phyloP scores from a whole-genome alignment of 352 stramenopile genomes.

The Phytophthora sp. region DNA sequence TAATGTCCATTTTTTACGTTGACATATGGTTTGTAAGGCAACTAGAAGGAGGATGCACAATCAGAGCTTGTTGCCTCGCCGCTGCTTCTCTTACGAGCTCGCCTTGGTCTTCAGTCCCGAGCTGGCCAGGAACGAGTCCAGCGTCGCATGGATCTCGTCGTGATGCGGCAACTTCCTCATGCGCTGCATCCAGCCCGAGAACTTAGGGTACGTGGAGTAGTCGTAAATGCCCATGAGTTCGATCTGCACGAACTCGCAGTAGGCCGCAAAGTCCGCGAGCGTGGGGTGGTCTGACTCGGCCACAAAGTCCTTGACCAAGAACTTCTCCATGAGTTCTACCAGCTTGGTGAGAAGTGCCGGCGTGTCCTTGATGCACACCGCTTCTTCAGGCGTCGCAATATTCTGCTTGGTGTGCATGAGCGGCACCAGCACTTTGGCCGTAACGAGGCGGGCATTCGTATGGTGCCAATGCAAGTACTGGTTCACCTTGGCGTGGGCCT shows the following conservation, averaged over 20 bases:
- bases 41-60: too few species aligned
- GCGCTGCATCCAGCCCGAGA: slow-evolving; percentile 34
- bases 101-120: slow-evolving; percentile 33
- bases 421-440: slow-evolving; percentile 48
- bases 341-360: slow-evolving; percentile 31
- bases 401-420: slow-evolving; percentile 36
- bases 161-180: slow-evolving; percentile 43
- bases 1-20: too few species aligned
- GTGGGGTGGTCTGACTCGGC: slow-evolving; percentile 39
- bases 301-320: slow-evolving; percentile 36
- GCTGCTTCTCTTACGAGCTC: slow-evolving; percentile 13
- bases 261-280: slow-evolving; percentile 49
- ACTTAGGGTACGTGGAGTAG: slow-evolving; percentile 35
- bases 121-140: slow-evolving; percentile 42
- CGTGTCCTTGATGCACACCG: slow-evolving; percentile 27
- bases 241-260: slow-evolving; percentile 51
- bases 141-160: slow-evolving; percentile 41
- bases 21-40: too few species aligned
- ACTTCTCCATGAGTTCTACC: slow-evolving; percentile 38
- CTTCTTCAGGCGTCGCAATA: slow-evolving; percentile 29
- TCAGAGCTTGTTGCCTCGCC: too few species aligned
- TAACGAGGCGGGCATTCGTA: slow-evolving; percentile 50
- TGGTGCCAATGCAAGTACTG: slow-evolving; percentile 74
- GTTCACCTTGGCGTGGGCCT: slow-evolving; percentile 62
- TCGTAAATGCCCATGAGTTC: slow-evolving; percentile 44